Evolutionary conservation across 140 eudicot genomes (phyloP).

Genomic region (Erigeron philadelphicus): DNA sequence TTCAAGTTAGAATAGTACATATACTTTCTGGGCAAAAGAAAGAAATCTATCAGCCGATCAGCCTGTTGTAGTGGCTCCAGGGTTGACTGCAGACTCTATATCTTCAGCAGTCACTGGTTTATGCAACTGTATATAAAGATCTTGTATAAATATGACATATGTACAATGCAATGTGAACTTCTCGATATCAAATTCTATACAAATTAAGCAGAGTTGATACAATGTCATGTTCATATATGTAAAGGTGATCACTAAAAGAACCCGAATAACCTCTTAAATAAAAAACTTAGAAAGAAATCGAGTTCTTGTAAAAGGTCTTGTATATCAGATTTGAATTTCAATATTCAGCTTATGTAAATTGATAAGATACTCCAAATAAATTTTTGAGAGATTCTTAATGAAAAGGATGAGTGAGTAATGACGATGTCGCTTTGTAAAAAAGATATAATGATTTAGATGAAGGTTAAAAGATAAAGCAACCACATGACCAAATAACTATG

Average conservation of each 20-base stretch:
- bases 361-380: not conserved
- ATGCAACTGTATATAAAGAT: slow-evolving; percentile 52
- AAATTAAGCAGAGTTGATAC: not conserved
- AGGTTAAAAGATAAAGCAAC: not conserved
- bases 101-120: slow-evolving; percentile 51
- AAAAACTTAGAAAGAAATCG: not conserved
- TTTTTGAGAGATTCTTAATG: not conserved
- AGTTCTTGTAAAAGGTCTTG: not conserved
- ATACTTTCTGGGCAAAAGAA: slow-evolving; percentile 4
- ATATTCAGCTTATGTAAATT: not conserved
- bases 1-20: slow-evolving; percentile 27
- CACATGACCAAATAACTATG: slow-evolving; percentile 2
- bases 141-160: slow-evolving; percentile 1
- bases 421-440: not conserved
- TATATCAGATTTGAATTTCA: not conserved
- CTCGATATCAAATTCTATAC: not conserved
- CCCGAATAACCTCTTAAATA: not conserved
- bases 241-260: too few relatives aligned
- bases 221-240: too few relatives aligned
- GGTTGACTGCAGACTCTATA: slow-evolving; percentile 43
- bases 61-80: slow-evolving; percentile 26
- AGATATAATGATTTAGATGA: not conserved
- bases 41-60: slow-evolving; percentile 1
- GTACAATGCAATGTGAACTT: not conserved
- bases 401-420: not conserved